Evolutionary conservation across 441 rosid genomes (phyloP).

Genomic region (Syzygium syzygioides): DNA sequence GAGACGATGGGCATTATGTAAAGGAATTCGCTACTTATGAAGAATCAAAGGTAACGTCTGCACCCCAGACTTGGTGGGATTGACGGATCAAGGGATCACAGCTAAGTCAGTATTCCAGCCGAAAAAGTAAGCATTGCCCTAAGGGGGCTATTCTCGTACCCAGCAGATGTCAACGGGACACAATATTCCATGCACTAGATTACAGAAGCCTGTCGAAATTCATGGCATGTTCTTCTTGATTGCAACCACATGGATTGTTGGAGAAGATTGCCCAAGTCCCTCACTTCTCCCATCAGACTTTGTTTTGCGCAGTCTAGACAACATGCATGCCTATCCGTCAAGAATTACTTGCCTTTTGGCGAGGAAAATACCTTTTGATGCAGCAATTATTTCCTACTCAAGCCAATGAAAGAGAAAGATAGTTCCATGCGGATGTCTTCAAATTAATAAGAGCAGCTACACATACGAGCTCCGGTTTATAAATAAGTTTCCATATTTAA

Average conservation of each 20-base stretch:
- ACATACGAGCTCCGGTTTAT: background rate
- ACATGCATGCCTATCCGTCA: conserved; percentile 28
- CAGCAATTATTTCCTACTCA: conserved; percentile 23
- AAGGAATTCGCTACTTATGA: conserved; percentile 46
- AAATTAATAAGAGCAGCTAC: background rate
- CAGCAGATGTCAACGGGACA: conserved; percentile 46
- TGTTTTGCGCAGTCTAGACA: conserved; percentile 46
- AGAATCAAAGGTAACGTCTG: conserved; percentile 50
- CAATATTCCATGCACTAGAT: conserved; percentile 68
- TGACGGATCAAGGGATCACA: conserved; percentile 66
- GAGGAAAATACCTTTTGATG: conserved; percentile 55
- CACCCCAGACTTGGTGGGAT: conserved; percentile 58
- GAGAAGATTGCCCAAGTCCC: conserved; percentile 40
- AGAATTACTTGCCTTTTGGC: conserved; percentile 47
- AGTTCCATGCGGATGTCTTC: background rate
- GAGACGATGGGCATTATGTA: conserved; percentile 32
- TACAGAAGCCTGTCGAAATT: conserved; percentile 63
- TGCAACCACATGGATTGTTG: conserved; percentile 37
- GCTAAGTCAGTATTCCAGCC: conserved; percentile 60
- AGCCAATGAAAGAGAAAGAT: conserved; percentile 9
- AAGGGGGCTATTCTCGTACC: conserved; percentile 60
- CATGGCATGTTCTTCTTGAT: conserved; percentile 62
- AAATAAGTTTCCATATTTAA: background rate
- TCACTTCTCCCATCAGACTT: conserved; percentile 60
- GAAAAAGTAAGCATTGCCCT: conserved; percentile 51